Conservation (phyloP, 805 yeast species). For the Wickerhamiella parazyma region DNA sequence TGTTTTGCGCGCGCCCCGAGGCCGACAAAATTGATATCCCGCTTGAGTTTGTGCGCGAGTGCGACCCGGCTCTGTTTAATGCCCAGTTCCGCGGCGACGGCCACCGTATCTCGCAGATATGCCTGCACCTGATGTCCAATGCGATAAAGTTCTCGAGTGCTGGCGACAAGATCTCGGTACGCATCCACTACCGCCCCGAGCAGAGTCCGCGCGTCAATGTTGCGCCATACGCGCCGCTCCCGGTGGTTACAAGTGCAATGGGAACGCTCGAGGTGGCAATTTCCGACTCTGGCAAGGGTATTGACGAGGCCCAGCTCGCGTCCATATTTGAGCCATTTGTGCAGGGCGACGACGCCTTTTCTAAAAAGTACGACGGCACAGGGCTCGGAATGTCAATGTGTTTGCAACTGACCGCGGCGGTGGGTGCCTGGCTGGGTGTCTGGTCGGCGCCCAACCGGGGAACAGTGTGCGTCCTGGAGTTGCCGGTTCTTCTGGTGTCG, state of each 20-base stretch:
- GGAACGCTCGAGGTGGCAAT: slow-evolving; percentile 49
- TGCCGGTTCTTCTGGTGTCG: slow-evolving; percentile 13
- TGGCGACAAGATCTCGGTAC: slow-evolving; percentile 23
- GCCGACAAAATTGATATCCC: slow-evolving; percentile 38
- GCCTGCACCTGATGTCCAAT: slow-evolving; percentile 82
- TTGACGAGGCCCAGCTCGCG: slow-evolving; percentile 62
- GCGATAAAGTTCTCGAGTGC: slow-evolving; percentile 83
- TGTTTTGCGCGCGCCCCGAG: slow-evolving; percentile 38
- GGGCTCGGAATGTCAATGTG: slow-evolving; percentile 87
- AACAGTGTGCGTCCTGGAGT: slow-evolving; percentile 13
- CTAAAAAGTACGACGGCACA: slow-evolving; percentile 87
- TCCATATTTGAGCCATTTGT: slow-evolving; percentile 90
- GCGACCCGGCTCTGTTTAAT: slow-evolving; percentile 42
- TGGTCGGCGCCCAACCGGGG: slow-evolving; percentile 20
- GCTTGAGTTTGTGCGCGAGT: slow-evolving; percentile 48
- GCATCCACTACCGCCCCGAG: slow-evolving; percentile 9
- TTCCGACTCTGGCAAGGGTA: slow-evolving; percentile 86
- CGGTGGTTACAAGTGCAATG: not conserved
- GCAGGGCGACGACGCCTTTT: slow-evolving; percentile 89
- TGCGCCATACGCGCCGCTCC: not conserved
- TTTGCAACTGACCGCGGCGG: slow-evolving; percentile 72
- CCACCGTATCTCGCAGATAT: slow-evolving; percentile 74
- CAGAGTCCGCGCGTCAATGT: not conserved
- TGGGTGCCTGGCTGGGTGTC: slow-evolving; percentile 62
- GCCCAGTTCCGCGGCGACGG: slow-evolving; percentile 66